Evolutionary conservation across 176 grass and related monocot species (phyloP), one percentile per base, ranked within the genome.

Genomic region (Panicum miliaceum): DNA sequence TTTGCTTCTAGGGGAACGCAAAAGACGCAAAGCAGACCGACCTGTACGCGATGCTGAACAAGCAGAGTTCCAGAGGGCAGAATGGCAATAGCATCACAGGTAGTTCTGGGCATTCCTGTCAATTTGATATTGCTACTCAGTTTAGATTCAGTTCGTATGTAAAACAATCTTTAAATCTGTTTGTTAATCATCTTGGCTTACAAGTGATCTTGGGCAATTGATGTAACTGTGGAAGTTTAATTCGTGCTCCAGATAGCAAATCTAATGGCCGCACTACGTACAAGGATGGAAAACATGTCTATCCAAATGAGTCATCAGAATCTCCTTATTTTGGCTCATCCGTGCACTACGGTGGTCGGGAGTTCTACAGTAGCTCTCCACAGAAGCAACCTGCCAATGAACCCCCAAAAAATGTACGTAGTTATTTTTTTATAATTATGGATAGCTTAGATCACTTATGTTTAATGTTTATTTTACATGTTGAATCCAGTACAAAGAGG

Each of bases 321-420:
- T 95, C 89, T 0, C 76, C 93, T 68, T 94, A 92, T 68, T 98
- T 98, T 71, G 96, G 96, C 16, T 96, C 88, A 0, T 94, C 91
- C 1, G 87, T 98, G 80, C 89, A 96, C 84, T 98, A 98, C 1
- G 96, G 96, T 14, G 93, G 87, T n/a, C 80, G 93, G 77, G 96
- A 98, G 71, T 96, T 98, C 76, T 98, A 98, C 42, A 71, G 64
- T 34, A 86, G 81, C 86, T 81, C 93, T 75, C 19, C 68, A 37
- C 83, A 83, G 8, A 90, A 89, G 77, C 63, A 81, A 18, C 15
- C 45, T 12, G 70, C 37, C 29, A 54, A 84, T 48, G 93, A 85
- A 64, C 25, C 85, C 23, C 27, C 78, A 3, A 81, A 38, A 71
- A 84, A 86, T 84, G 81, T 88, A 63, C 1, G 66, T 35, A 47